A percentile compares a stretch with the other conserved stretches of the same genome.
Conservation (phyloP, 2,329 filamentous ascomycete species). For the Pseudogymnoascus sp. region DNA sequence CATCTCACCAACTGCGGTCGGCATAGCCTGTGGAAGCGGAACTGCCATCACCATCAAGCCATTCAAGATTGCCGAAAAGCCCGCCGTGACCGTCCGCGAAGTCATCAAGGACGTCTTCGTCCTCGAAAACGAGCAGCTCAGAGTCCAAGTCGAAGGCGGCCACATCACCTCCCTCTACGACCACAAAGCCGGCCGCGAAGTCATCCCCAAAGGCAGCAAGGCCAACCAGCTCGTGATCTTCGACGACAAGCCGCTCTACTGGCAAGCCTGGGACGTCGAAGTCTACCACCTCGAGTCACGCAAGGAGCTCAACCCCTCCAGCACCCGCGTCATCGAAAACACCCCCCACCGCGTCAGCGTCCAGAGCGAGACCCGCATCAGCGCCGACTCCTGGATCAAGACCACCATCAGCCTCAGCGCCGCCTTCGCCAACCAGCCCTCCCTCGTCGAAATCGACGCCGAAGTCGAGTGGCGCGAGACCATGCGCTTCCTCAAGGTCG, state of each 20-base stretch:
- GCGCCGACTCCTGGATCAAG: conserved; percentile 75
- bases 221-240: conserved; percentile 91
- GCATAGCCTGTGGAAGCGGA: conserved; percentile 49
- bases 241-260: conserved; percentile 94
- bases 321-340: conserved; percentile 63
- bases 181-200: conserved; percentile 61
- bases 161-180: conserved; percentile 81
- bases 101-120: conserved; percentile 58
- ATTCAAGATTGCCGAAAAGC: conserved; percentile 39
- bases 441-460: conserved; percentile 67
- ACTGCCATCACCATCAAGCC: conserved; percentile 43
- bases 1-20: conserved; percentile 45
- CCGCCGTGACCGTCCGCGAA: conserved; percentile 45
- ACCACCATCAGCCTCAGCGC: conserved; percentile 76
- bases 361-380: conserved; percentile 78
- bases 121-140: conserved; percentile 69
- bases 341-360: conserved; percentile 72
- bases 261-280: conserved; percentile 97
- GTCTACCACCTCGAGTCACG: conserved; percentile 89
- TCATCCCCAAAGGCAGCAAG: conserved; percentile 65
- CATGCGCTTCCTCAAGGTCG: conserved; percentile 97
- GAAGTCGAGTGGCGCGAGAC: conserved; percentile 96
- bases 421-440: conserved; percentile 54
- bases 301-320: conserved; percentile 60
- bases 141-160: conserved; percentile 64